Conservation (phyloP, 257 asterid species). For the Solanum etuberosum region DNA sequence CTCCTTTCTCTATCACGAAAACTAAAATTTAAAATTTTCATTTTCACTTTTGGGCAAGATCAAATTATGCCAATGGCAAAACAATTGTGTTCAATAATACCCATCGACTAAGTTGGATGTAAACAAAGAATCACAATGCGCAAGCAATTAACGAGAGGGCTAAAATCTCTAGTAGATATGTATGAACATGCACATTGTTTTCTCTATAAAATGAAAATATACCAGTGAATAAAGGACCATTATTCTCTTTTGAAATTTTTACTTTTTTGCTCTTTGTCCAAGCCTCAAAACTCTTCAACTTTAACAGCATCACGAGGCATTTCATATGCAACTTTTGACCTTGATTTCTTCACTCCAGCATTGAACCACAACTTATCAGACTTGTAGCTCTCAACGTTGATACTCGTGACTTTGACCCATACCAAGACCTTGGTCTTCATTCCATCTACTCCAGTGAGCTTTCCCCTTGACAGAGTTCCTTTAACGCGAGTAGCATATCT, state of each 20-base stretch:
- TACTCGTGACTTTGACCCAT: slow-evolving; percentile 68
- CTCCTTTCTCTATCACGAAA: neutral
- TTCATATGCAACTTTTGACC: slow-evolving; percentile 80
- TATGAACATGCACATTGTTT: neutral
- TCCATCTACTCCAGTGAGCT: slow-evolving; percentile 69
- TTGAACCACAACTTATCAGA: slow-evolving; percentile 86
- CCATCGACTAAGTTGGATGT: neutral
- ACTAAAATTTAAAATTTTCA: neutral
- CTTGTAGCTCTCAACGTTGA: slow-evolving; percentile 59
- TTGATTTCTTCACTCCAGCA: slow-evolving; percentile 81
- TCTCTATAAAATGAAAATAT: neutral
- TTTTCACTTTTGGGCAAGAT: neutral
- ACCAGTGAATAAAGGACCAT: neutral
- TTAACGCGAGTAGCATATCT: slow-evolving; percentile 74
- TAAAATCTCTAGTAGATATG: neutral
- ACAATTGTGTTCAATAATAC: neutral
- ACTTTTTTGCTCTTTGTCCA: neutral
- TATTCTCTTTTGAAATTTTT: neutral
- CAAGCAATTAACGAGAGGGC: neutral
- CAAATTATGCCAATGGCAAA: neutral
- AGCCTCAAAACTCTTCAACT: slow-evolving; percentile 52
- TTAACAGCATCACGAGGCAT: slow-evolving; percentile 41
- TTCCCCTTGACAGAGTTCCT: slow-evolving; percentile 71
- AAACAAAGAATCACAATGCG: neutral
- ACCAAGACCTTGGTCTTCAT: slow-evolving; percentile 86